These are phyloP conservation scores for Elaeis guineensis DNA, from an alignment of 176 grass and related monocot species.

Conservation along the genomic window DNA sequence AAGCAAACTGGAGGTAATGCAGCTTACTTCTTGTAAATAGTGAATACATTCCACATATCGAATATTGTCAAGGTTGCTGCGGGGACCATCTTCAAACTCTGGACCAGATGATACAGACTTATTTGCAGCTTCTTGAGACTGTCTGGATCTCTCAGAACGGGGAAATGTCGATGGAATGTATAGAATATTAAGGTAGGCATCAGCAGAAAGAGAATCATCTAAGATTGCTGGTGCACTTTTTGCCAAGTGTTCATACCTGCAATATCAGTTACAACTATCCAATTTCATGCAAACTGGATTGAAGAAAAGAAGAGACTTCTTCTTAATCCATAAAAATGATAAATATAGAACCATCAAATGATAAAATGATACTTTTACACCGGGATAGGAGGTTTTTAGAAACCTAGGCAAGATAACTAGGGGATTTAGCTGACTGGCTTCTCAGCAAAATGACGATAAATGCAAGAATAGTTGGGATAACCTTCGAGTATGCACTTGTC, in stretches of 20 bases:
- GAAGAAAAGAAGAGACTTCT: too few relatives aligned
- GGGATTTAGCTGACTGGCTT: too few relatives aligned
- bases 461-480: too few relatives aligned
- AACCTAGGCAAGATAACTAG: too few relatives aligned
- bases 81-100: conserved; percentile 67
- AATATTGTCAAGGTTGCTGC: conserved; percentile 68
- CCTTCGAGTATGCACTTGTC: too few relatives aligned
- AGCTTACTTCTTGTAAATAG: conserved; percentile 96
- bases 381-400: too few relatives aligned
- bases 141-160: conserved; percentile 66
- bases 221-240: conserved; percentile 82
- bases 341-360: too few relatives aligned
- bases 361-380: too few relatives aligned
- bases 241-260: conserved; percentile 91
- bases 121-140: conserved; percentile 42
- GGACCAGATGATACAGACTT: conserved; percentile 31
- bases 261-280: conserved; percentile 14
- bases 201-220: conserved; percentile 97
- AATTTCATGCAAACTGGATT: too few relatives aligned
- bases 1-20: not conserved
- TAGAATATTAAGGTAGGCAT: conserved; percentile 90
- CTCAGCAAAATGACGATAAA: too few relatives aligned
- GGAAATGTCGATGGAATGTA: conserved; percentile 95
- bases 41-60: conserved; percentile 85
- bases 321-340: too few relatives aligned